Evolutionary conservation across 192 early-diverging fungal genomes (phyloP), one percentile per base, ranked within the genome.

Genomic region (Entomortierella beljakovae): DNA sequence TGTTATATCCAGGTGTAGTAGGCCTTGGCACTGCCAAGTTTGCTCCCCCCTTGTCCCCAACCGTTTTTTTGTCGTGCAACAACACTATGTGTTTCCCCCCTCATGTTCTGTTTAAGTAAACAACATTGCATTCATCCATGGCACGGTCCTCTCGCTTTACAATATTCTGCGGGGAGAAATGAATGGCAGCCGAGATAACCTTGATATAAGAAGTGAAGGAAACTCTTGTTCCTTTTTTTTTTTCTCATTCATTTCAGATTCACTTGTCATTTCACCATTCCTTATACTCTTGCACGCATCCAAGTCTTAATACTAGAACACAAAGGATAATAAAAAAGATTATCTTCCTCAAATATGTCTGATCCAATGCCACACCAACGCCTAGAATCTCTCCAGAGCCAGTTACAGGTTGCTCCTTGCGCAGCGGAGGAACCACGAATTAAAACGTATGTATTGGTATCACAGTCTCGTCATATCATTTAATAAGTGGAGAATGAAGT

Each of bases 401-500:
- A 79, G 50, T 33, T 79, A 23, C 67, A 79, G 62, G 61, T 79
- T 48, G 75, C 75, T 37, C 32, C 75, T 32, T 79, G 75, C 40
- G 53, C 67, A 48, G 59, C 46, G 49, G 71, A 74, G 55, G 75
- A 79, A 50, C 68, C 66, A 23, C 57, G 59, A 29, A 79, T 70
- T 54, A 79, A 79, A 68, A 70, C 75, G 75, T 79, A 79, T 57
- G 42, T 68, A 52, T 0, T 42, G 28, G 8, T 52, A 8, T 56
- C 32, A 11, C 54, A n/a, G n/a, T n/a, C n/a, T n/a, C n/a, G n/a
- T n/a, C n/a, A n/a, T 32, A 11, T 25, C 18, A 18, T 43, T 18
- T 11, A 43, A 8, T 43, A 18, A 11, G 18, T 18, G 15, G 23
- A 50, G 49, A 50, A 50, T 18, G 29, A 55, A 3, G 9, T 25